Conservation (phyloP, 495 filamentous ascomycete genomes). For the Poronia punctata region DNA sequence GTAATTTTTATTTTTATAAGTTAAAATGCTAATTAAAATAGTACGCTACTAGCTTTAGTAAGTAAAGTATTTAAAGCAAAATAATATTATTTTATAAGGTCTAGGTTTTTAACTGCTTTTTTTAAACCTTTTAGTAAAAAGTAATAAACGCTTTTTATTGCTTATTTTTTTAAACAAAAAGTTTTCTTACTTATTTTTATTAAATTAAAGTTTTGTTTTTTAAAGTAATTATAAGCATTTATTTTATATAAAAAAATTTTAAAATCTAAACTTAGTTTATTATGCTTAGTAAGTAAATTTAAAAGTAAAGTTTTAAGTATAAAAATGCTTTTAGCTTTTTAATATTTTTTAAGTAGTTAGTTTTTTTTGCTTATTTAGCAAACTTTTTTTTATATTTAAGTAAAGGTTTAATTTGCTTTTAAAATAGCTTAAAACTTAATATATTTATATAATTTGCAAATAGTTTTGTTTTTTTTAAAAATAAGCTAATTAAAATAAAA, state of each 20-base stretch:
- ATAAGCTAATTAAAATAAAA: neutral
- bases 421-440: constrained; percentile 1
- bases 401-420: neutral
- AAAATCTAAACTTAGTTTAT: no score
- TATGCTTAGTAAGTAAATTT: no score
- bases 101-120: no score
- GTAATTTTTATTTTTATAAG: neutral
- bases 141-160: neutral
- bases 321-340: neutral
- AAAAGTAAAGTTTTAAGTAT: neutral
- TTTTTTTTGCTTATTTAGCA: neutral
- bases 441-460: neutral
- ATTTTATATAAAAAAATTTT: no score
- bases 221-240: no score
- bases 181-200: no score
- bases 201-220: no score
- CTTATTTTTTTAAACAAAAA: neutral
- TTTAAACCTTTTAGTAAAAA: neutral
- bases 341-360: neutral
- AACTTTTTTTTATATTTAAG: neutral
- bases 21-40: no score
- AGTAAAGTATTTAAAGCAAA: no score
- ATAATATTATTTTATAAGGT: no score
- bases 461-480: neutral
- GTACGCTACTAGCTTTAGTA: no score